Evolutionary conservation across 2,329 filamentous ascomycete genomes (phyloP), one percentile per base, ranked within the genome.

Genomic region (Apiospora marii): DNA sequence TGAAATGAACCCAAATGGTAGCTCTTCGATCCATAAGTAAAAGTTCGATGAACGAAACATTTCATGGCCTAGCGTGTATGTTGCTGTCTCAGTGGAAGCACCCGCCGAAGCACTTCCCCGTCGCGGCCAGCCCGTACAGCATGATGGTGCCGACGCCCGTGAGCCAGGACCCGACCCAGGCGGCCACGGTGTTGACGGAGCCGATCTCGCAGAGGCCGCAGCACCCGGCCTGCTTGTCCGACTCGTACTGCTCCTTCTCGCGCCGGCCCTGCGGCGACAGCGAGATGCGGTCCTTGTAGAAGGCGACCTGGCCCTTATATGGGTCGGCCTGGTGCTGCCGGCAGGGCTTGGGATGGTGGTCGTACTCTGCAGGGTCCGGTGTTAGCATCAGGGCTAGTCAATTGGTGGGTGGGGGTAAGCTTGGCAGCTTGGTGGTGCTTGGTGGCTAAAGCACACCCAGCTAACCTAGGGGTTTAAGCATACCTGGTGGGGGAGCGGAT

Each of bases 91-190:
- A 64, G 34, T 64, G 58, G 34, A 64, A 41, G 58, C 58, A 64
- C 22, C 58, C 58, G 34, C 34, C 58, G 22, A 64, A 64, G 34
- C 58, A 64, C 34, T 64, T 41, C 19, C 58, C 58, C 34, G 58
- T 41, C 4, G 58, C 58, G 3, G 58, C 58, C 58, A 64, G 22
- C 10, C 58, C 58, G 58, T 64, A 64, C 30, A 64, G 30, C 58
- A 64, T 64, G 58, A 64, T 64, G 58, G 58, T 41, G 58, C 58
- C 58, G 8, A 64, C 58, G 34, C 58, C 58, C 4, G 58, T 64
- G 58, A 64, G 58, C 58, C 58, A 64, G 34, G 58, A 5, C 58
- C 58, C 58, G 58, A 64, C 19, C 30, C 58, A 64, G 58, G 30
- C 58, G 58, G 58, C 58, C 19, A 41, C 58, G 19, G 22, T 64